Evolutionary conservation across 2,329 filamentous ascomycete genomes (phyloP).

Genomic region (Cytospora paraplurivora): DNA sequence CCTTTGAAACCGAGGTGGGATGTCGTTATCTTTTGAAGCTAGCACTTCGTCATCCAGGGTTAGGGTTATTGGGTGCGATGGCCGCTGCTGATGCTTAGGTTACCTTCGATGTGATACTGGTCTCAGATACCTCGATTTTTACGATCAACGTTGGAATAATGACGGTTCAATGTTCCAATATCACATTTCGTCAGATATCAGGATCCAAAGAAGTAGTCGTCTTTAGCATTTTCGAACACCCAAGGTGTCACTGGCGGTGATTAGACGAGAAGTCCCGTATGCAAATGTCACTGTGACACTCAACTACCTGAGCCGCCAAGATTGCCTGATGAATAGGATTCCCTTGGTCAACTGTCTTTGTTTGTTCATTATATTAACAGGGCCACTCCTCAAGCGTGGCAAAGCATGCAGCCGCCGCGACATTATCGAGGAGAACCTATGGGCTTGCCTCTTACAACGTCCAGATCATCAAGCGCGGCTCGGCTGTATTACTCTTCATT

Average conservation of each 20-base stretch:
- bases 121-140: not conserved
- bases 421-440: too few species aligned
- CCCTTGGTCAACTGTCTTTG: too few species aligned
- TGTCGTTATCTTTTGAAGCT: conserved; percentile 27
- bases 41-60: conserved; percentile 10
- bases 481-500: too few species aligned
- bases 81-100: too few species aligned
- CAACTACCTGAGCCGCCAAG: not conserved
- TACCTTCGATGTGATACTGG: not conserved
- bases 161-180: not conserved
- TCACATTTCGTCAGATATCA: not conserved
- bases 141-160: not conserved
- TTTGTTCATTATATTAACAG: too few species aligned
- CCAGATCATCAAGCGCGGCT: too few species aligned
- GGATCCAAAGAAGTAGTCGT: not conserved
- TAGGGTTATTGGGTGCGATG: conserved; percentile 5
- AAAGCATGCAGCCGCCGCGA: too few species aligned
- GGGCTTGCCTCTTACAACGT: too few species aligned
- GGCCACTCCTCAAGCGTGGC: too few species aligned
- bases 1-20: conserved; percentile 24
- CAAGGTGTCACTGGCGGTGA: not conserved
- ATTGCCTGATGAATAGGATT: too few species aligned
- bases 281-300: not conserved
- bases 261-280: not conserved
- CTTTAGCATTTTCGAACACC: not conserved